Evolutionary conservation across 2,329 filamentous ascomycete genomes (phyloP), one percentile per base, ranked within the genome.

Genomic region (Dothistroma septosporum): DNA sequence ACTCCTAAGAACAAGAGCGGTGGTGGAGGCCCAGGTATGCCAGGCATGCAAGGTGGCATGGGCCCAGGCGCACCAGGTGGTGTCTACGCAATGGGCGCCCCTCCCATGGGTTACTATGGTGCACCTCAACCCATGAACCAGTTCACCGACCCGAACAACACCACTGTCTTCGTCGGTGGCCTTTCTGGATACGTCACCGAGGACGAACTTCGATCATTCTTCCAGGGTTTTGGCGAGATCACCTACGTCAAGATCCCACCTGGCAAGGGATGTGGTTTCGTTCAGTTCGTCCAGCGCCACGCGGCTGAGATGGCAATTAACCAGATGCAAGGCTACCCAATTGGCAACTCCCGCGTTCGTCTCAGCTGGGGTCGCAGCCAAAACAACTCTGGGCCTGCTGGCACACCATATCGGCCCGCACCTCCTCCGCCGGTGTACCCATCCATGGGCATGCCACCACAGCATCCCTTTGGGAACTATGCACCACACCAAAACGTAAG

Each of bases 221-320:
- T 99, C 88, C 94, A 99, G 78, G 94, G 94, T 70, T 99, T 99
- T 67, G 94, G 94, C 63, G 94, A 99, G 77, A 99, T 99, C 75
- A 99, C 94, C 71, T 99, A 99, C 76, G 94, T 99, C 81, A 99
- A 99, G 87, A 99, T 99, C 61, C 94, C 94, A 57, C 93, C 94
- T 66, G 94, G 94, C 80, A 99, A 99, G 85, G 94, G 94, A 69
- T 99, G 94, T 74, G 94, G 94, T 61, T 99, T 99, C 75, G 94
- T 99, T 61, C 94, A 99, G 79, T 99, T 99, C 71, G 94, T 99
- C 60, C 94, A 99, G 81, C 92, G 94, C 68, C 94, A 99, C 73
- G 94, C 94, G 57, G 94, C 94, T 14, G 94, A 99, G 81, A 99
- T 99, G 94, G 94, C 94, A 69, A 99, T 99, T 85, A 99, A 99